Conservation (phyloP, 1,284 basidiomycete species). For the Taiwanofungus camphoratus region DNA sequence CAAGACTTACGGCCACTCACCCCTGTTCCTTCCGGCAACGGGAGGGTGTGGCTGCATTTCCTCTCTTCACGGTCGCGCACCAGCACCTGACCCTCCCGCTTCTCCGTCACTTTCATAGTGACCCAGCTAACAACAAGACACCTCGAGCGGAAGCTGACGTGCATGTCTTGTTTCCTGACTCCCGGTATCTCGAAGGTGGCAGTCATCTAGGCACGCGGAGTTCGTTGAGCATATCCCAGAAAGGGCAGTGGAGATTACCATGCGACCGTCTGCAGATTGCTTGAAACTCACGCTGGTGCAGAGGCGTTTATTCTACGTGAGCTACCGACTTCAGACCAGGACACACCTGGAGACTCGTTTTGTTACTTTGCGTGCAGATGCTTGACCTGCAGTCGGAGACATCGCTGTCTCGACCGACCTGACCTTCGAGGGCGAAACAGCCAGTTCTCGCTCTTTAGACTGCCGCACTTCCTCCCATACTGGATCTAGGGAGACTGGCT, state of each 20-base stretch:
- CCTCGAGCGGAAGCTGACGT: conserved; percentile 61
- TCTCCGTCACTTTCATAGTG: conserved; percentile 49
- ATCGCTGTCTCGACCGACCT: conserved; percentile 45
- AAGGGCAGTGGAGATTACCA: conserved; percentile 34
- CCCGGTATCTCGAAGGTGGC: conserved; percentile 59
- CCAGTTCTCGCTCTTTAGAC: conserved; percentile 57
- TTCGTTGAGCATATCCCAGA: conserved; percentile 1
- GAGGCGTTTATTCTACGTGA: conserved; percentile 10
- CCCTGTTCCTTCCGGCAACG: conserved; percentile 43
- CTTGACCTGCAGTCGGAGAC: conserved; percentile 12
- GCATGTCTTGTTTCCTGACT: conserved; percentile 63
- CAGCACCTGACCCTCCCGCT: conserved; percentile 51
- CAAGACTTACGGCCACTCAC: conserved; percentile 23
- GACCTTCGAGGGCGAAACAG: conserved; percentile 58
- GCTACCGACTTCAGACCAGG: neutral
- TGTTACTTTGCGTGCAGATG: conserved; percentile 10
- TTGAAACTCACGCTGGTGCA: conserved; percentile 51
- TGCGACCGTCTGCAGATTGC: conserved; percentile 60
- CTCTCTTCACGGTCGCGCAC: conserved; percentile 57
- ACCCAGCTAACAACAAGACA: conserved; percentile 66
- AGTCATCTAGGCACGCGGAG: conserved; percentile 23
- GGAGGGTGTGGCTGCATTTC: conserved; percentile 41
- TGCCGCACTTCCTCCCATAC: conserved; percentile 59
- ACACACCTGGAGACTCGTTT: conserved; percentile 27
- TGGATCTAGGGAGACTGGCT: conserved; percentile 40